Conservation (phyloP, 225 moss, liverwort and hornwort genomes). For the Bryoerythrophyllum caledonicum region DNA sequence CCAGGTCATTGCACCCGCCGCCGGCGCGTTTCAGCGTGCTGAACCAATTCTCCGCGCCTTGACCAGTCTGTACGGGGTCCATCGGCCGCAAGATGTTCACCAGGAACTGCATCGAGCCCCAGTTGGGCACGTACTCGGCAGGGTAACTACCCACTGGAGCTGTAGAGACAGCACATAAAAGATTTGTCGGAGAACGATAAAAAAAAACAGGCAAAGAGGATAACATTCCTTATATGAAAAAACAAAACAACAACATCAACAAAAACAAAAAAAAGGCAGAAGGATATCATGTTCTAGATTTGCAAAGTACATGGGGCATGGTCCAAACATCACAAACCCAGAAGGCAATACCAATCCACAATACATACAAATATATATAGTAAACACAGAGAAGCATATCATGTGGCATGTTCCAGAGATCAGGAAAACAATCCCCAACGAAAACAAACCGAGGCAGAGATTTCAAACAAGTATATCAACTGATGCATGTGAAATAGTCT, state of each 20-base stretch:
- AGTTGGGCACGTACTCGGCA: slow-evolving; percentile 78
- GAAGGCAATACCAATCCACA: no score
- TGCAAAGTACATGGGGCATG: no score
- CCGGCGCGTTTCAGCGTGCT: slow-evolving; percentile 86
- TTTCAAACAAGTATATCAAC: background rate
- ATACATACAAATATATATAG: no score
- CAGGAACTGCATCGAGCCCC: slow-evolving; percentile 89
- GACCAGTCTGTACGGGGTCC: slow-evolving; percentile 63
- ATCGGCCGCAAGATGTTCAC: slow-evolving; percentile 92
- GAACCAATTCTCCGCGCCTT: slow-evolving; percentile 78
- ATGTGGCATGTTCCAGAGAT: no score
- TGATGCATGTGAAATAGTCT: background rate
- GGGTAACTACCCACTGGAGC: slow-evolving; percentile 72
- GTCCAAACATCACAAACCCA: no score
- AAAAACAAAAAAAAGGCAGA: background rate
- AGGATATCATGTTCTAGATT: background rate
- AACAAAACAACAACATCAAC: no score
- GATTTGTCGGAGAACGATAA: slow-evolving; percentile 8
- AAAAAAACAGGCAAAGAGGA: no score
- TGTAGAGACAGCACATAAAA: slow-evolving; percentile 30
- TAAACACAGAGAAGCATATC: no score
- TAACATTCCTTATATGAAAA: no score
- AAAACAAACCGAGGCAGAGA: no score
- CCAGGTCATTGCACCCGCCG: slow-evolving; percentile 95
- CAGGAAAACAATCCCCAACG: no score